Base-by-base conservation (phyloP, 2,329 filamentous ascomycete species). In the Aspergillus vadensis region DNA sequence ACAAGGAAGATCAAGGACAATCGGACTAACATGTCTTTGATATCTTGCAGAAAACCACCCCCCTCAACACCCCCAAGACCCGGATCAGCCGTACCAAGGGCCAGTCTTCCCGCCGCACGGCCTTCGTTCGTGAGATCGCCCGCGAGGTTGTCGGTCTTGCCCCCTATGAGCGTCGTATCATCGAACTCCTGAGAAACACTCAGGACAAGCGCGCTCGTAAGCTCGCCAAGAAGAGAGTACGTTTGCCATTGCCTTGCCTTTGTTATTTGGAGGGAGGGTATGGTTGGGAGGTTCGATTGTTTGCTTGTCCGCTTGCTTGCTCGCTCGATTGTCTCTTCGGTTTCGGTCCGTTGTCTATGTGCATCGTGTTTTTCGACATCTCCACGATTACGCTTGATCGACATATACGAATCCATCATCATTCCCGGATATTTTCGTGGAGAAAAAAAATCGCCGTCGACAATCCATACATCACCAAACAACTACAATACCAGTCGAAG, bases 161-260 rank as follows among this genome's bases (percentile, higher is more conserved):
- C 73, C 91, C 91, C 77, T 95, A 99, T 82, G 95, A 99, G 89
- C 94, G 95, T 83, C 92, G 95, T 79, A 91, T 99, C 74, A 96
- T 99, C 80, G 95, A 99, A 88, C 86, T 99, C 80, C 90, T 99
- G 83, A 92, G 95, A 77, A 99, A 99, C 91, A 90, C 87, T 86
- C 96, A 96, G 86, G 95, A 99, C 85, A 98, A 98, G 91, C 92
- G 94, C 83, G 94, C 94, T 77, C 88, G 94, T 75, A 97, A 97
- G 90, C 91, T 97, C 78, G 94, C 94, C 77, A 98, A 98, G 93
- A 97, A 96, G 91, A 89, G 94, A 82, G 91, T 94, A 87, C 72
- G 90, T 87, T 62, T 59, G 58, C 12, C 30, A 36, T 5, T 36
- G 32, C n/a, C 49, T 21, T 36, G 12, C n/a, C 49, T 25, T 38